Base-by-base conservation (phyloP, 208 protist genomes). In the Acanthamoeba lugdunensis region DNA sequence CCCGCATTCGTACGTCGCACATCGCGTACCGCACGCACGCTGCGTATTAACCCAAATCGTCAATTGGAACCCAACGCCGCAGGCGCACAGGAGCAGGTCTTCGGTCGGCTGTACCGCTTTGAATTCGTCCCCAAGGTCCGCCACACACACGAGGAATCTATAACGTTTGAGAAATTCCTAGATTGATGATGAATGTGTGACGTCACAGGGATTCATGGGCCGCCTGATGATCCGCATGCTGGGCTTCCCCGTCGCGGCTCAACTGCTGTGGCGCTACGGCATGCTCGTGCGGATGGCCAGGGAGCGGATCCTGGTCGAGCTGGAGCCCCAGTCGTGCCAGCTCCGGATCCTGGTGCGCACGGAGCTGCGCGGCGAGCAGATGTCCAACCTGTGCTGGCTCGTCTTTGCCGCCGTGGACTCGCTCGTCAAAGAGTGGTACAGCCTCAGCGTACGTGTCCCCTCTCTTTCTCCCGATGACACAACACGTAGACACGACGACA, bases 351-450 rank as follows among this genome's bases (percentile, higher is more conserved):
- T 50, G 16, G 63, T 93, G 90, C 0, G 90, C 4, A 85, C 90
- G 0, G 71, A 93, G 73, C 90, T 93, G 41, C 54, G 41, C 50
- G 90, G 90, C 45, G 90, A 93, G 25, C 63, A 93, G 37, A 63
- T 93, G 54, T 84, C 63, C 2, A 79, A 79, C 6, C 90, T 93
- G 6, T 93, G 41, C 6, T 93, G 69, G 63, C 71, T 84, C 25
- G 30, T 93, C 45, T 85, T 93, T 21, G 90, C 63, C 25, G 58
- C 71, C 4, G 52, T 93, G 1, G 90, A 93, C 30, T 1, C 90
- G 0, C 90, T 93, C n/a, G 58, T 93, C 28, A 73, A 58, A 30
- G 90, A 93, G 63, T 91, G 85, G 85, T 91, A 91, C 85, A 91
- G 75, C 25, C 85, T 91, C 58, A 50, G 56, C 37, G 85, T 28